Base-by-base conservation (phyloP, 139 green algal genomes). In the Dunaliella sp. region DNA sequence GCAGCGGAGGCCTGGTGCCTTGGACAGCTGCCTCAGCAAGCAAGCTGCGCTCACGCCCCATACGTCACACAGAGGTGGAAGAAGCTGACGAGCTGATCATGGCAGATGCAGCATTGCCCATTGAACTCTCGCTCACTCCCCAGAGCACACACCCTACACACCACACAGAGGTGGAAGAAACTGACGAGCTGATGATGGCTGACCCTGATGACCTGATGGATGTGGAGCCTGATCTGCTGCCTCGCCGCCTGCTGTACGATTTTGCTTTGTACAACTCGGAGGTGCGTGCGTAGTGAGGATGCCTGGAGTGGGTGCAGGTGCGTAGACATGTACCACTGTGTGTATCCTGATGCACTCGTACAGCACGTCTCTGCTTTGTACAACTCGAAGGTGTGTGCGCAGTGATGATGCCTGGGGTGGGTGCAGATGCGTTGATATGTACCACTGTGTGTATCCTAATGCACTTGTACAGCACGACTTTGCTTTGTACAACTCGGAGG, bases 61-160 rank as follows among this genome's bases (percentile, higher is more conserved):
- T n/a, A n/a, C n/a, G n/a, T n/a, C n/a, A n/a, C 12, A 76, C 65
- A 65, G 86, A 92, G 78, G 89, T 91, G 81, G 96, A 98, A 80
- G 96, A 98, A 88, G 94, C 87, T 3, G 95, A 99, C 81, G 96
- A 99, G 92, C 91, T 97, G 80, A 72, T 98, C 77, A 91, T 93
- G 88, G 93, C 96, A 12, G 81, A 85, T n/a, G n/a, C n/a, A n/a
- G n/a, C n/a, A n/a, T n/a, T n/a, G n/a, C n/a, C n/a, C n/a, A n/a
- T n/a, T n/a, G n/a, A n/a, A n/a, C n/a, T n/a, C n/a, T n/a, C n/a
- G n/a, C n/a, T n/a, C n/a, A n/a, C n/a, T n/a, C n/a, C n/a, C n/a
- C n/a, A n/a, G n/a, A n/a, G n/a, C n/a, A n/a, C n/a, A n/a, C n/a
- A n/a, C n/a, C n/a, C n/a, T n/a, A n/a, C n/a, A n/a, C n/a, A n/a